Percentiles rank a stretch among this genome's conserved stretches.
Conservation (phyloP, 208 protist species). For the Crithidia mellificae region DNA sequence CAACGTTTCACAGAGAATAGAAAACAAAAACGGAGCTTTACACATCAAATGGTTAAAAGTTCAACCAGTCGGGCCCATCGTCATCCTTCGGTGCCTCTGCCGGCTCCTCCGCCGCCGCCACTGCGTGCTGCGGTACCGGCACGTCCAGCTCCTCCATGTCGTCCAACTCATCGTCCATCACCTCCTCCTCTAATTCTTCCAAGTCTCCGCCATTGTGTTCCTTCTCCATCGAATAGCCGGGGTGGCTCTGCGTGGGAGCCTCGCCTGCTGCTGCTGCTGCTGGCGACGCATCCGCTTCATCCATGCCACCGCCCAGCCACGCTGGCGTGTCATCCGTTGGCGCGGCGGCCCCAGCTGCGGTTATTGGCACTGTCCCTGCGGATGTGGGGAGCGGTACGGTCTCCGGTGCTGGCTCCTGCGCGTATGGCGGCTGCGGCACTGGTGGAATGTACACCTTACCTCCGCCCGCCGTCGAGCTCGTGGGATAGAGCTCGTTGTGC, state of each 20-base stretch:
- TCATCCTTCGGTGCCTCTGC: slow-evolving; percentile 31
- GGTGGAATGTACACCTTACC: slow-evolving; percentile 12
- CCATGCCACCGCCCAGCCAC: slow-evolving; percentile 18
- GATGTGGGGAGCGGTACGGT: not conserved
- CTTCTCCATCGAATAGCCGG: not conserved
- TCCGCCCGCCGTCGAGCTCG: not conserved
- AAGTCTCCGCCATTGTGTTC: not conserved
- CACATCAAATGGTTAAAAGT: slow-evolving; percentile 36
- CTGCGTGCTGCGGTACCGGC: not conserved
- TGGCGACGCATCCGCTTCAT: not conserved
- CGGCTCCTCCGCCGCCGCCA: not conserved
- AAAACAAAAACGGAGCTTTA: not conserved
- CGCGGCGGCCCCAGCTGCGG: not conserved
- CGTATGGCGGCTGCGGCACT: slow-evolving; percentile 15
- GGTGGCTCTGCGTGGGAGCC: not conserved
- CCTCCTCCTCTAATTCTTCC: slow-evolving; percentile 20
- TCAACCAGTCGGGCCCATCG: slow-evolving; percentile 48
- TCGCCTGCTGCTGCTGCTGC: not conserved
- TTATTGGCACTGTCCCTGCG: no score
- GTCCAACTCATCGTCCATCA: slow-evolving; percentile 6
- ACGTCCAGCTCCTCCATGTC: slow-evolving; percentile 20
- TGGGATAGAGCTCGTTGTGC: not conserved
- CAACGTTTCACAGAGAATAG: no score
- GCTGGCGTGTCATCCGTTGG: slow-evolving; percentile 20
- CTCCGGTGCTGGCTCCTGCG: slow-evolving; percentile 1